Conservation (phyloP, 306 rosid species). For the Pachyrhizus erosus region DNA sequence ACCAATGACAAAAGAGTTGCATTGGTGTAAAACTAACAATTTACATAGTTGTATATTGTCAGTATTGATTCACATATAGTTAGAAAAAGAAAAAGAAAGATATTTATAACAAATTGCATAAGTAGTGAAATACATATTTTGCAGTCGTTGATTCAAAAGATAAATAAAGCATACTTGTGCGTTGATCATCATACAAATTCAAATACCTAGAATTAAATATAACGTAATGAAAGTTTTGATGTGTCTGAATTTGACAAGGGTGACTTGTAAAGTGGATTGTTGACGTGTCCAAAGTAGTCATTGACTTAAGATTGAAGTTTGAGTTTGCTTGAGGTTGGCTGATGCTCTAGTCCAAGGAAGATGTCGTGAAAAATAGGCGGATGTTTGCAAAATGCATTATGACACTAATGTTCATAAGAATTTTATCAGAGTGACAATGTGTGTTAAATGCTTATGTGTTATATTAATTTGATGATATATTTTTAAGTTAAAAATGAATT, state of each 20-base stretch:
- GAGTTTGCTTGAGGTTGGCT: not conserved
- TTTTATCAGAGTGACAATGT: not conserved
- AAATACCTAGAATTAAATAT: not conserved
- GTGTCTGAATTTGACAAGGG: not conserved
- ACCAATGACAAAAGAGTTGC: constrained; percentile 20
- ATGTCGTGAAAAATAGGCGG: no score
- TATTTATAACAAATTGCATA: constrained; percentile 19
- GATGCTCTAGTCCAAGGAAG: not conserved
- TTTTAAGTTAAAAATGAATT: not conserved
- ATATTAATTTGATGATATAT: not conserved
- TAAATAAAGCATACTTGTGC: constrained; percentile 29
- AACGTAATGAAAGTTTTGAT: not conserved
- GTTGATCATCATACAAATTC: constrained; percentile 4
- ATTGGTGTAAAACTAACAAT: constrained; percentile 25
- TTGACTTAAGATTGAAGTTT: not conserved
- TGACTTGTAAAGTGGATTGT: not conserved
- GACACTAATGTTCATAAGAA: not conserved
- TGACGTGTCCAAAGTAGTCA: not conserved
- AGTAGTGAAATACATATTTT: constrained; percentile 18
- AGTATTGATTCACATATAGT: constrained; percentile 20
- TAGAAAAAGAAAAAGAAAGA: not conserved
- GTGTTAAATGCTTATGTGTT: not conserved
- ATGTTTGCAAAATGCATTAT: not conserved
- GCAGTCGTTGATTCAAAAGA: constrained; percentile 25
- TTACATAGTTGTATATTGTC: constrained; percentile 36